These are phyloP conservation scores for Starmerella etchellsii DNA, from an alignment of 805 yeast genomes.

Conservation along the genomic window DNA sequence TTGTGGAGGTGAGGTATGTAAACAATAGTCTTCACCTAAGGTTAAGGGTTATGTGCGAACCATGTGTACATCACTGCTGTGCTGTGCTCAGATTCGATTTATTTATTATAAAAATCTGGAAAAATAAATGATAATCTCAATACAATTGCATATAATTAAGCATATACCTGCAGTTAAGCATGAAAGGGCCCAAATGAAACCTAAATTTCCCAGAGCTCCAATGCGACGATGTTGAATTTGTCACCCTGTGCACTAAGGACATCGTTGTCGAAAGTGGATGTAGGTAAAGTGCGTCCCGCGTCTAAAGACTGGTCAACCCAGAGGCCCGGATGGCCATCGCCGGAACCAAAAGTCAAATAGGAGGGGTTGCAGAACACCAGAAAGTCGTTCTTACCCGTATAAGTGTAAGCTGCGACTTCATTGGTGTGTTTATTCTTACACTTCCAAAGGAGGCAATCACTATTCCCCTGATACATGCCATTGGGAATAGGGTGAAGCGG, in stretches of 20 bases:
- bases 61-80: too few species aligned
- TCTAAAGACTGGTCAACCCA: conserved; percentile 69
- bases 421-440: conserved; percentile 19
- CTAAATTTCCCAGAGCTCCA: conserved; percentile 72
- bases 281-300: conserved; percentile 64
- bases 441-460: conserved; percentile 90
- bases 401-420: conserved; percentile 62
- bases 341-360: conserved; percentile 78
- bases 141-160: too few species aligned
- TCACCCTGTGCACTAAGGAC: conserved; percentile 46
- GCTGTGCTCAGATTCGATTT: too few species aligned
- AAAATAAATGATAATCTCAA: too few species aligned
- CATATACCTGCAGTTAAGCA: too few species aligned
- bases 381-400: conserved; percentile 79
- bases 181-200: too few species aligned
- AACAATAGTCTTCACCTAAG: too few species aligned
- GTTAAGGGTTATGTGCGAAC: too few species aligned
- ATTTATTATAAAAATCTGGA: too few species aligned
- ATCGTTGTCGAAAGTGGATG: conserved; percentile 85
- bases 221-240: conserved; percentile 59
- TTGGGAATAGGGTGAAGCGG: conserved; percentile 48
- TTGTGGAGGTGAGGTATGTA: too few species aligned
- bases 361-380: conserved; percentile 67
- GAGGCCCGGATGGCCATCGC: conserved; percentile 83
- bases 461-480: conserved; percentile 71